Evolutionary conservation across 495 filamentous ascomycete species (phyloP).

Genomic region (Usnea hakonensis): DNA sequence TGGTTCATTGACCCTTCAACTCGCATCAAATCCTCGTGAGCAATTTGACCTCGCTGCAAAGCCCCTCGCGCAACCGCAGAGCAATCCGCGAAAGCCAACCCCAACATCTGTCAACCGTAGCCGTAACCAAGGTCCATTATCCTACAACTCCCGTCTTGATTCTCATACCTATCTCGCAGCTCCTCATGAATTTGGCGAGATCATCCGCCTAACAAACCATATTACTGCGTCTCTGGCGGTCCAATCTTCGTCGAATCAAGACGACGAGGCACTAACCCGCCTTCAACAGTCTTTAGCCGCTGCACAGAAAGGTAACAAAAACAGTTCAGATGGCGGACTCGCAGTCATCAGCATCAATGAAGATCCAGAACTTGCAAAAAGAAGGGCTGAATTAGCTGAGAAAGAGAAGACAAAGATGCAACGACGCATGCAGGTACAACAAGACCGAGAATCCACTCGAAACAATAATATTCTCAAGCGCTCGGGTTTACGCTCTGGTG

Average conservation of each 20-base stretch:
- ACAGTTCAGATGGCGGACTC: slow-evolving; percentile 51
- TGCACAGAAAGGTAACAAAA: slow-evolving; percentile 47
- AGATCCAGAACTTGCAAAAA: slow-evolving; percentile 75
- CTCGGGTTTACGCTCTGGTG: slow-evolving; percentile 37
- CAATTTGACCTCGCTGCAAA: slow-evolving; percentile 76
- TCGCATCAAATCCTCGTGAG: slow-evolving; percentile 60
- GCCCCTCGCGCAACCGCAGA: slow-evolving; percentile 58
- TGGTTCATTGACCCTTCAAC: slow-evolving; percentile 72
- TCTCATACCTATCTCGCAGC: slow-evolving; percentile 78
- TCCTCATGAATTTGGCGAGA: slow-evolving; percentile 57
- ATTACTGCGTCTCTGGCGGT: slow-evolving; percentile 69
- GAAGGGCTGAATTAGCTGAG: slow-evolving; percentile 65
- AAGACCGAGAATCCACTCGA: slow-evolving; percentile 55
- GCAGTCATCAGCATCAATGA: slow-evolving; percentile 54
- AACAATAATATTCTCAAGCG: slow-evolving; percentile 45
- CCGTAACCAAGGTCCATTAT: slow-evolving; percentile 21
- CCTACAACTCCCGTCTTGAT: slow-evolving; percentile 62
- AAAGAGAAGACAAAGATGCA: slow-evolving; percentile 61
- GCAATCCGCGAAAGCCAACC: slow-evolving; percentile 39
- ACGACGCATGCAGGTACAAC: slow-evolving; percentile 58
- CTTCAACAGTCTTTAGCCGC: slow-evolving; percentile 63
- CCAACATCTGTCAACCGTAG: slow-evolving; percentile 31
- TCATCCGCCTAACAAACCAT: slow-evolving; percentile 72
- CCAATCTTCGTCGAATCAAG: slow-evolving; percentile 57
- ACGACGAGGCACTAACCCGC: slow-evolving; percentile 69